Conservation (phyloP, 2,329 filamentous ascomycete genomes). For the Nemania sp. region DNA sequence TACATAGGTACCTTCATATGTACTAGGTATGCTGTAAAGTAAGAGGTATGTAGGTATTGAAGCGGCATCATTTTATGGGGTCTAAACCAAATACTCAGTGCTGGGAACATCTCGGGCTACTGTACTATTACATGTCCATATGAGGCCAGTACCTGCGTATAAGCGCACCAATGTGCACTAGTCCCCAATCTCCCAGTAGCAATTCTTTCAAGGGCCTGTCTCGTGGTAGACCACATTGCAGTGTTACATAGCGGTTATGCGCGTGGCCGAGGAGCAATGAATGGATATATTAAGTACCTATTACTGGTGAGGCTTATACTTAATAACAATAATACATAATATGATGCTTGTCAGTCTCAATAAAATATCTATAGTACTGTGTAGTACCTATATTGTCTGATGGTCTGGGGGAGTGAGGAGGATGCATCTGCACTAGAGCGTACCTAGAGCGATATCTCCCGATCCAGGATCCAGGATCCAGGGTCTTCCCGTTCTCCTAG, state of each 20-base stretch:
- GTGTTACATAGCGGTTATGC: not conserved
- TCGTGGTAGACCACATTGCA: not conserved
- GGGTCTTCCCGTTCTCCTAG: not conserved
- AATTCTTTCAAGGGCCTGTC: not conserved
- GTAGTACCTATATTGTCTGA: not conserved
- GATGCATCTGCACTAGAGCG: conserved; percentile 1
- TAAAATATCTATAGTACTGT: not conserved
- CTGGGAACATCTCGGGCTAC: too few species aligned
- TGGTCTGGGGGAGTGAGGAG: not conserved
- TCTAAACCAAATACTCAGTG: too few species aligned
- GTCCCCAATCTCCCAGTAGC: not conserved
- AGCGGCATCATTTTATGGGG: too few species aligned
- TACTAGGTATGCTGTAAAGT: too few species aligned
- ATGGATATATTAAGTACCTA: too few species aligned
- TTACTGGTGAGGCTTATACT: too few species aligned
- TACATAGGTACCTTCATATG: too few species aligned
- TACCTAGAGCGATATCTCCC: not conserved
- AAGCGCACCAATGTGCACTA: not conserved
- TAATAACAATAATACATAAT: too few species aligned
- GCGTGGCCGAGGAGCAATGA: not conserved
- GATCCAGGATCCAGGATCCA: conserved; percentile 8
- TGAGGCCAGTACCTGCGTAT: not conserved
- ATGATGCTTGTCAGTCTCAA: too few species aligned
- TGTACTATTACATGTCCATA: too few species aligned
- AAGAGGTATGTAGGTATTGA: too few species aligned